These are phyloP conservation scores for Camillea tinctor DNA, from an alignment of 2,329 filamentous ascomycete species.

Conservation along the genomic window DNA sequence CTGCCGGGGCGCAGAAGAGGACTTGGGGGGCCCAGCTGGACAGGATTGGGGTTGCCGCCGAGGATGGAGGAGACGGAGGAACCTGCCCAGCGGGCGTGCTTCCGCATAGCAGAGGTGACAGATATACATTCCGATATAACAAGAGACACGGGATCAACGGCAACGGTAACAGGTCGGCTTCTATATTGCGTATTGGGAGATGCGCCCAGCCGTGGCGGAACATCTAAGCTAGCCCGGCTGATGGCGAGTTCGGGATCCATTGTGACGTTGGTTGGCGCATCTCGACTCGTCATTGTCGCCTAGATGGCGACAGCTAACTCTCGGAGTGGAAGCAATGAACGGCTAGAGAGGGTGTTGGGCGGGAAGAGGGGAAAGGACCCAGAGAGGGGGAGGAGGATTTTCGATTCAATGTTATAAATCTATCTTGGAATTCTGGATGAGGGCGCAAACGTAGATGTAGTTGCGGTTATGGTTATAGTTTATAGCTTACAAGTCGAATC, in stretches of 20 bases:
- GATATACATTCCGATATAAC: conserved; percentile 99
- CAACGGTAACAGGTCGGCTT: conserved; percentile 68
- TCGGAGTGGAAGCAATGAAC: conserved; percentile 6
- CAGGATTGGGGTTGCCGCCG: conserved; percentile 66
- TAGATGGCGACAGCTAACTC: conserved; percentile 21
- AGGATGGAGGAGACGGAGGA: conserved; percentile 95
- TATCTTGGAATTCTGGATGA: background rate
- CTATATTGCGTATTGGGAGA: conserved; percentile 46
- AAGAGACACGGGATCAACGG: conserved; percentile 85
- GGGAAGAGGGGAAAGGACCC: background rate
- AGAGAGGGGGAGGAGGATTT: too few relatives aligned
- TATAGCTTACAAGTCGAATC: too few relatives aligned
- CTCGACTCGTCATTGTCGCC: conserved; percentile 39
- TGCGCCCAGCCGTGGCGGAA: conserved; percentile 26
- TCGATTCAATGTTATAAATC: background rate
- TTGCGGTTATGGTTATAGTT: too few relatives aligned
- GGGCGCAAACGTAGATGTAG: background rate
- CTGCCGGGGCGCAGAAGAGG: conserved; percentile 40
- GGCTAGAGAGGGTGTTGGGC: conserved; percentile 4
- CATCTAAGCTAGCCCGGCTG: conserved; percentile 25
- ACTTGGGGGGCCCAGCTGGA: conserved; percentile 51
- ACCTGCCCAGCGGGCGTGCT: conserved; percentile 93
- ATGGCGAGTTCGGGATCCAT: conserved; percentile 28
- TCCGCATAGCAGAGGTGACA: conserved; percentile 96
- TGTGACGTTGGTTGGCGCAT: conserved; percentile 30